Evolutionary conservation across 106 monocot species (phyloP), one percentile per base, ranked within the genome.

Genomic region (Acorus calamus): DNA sequence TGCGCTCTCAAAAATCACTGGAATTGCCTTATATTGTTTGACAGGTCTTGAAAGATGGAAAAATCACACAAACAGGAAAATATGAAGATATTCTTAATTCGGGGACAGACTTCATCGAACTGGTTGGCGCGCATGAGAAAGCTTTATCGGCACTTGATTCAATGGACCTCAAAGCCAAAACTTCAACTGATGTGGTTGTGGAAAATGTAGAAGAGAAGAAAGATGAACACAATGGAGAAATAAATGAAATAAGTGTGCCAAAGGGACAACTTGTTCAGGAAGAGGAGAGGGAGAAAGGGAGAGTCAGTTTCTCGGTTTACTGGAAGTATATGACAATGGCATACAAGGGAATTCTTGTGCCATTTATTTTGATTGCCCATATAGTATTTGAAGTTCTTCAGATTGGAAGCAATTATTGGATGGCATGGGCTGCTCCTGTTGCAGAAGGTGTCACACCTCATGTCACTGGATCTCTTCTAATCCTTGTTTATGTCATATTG

Each of bases 251-350:
- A 44, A 69, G 9, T 56, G 71, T 13, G 6, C 67, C 74, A 63
- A 82, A 74, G 52, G 84, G 84, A 6, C 91, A 91, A 60, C 85
- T 98, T 45, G 72, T 87, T 59, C 82, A 85, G 74, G 91, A 87
- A 63, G 96, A 98, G 75, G 96, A 98, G 60, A 90, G 96, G 72
- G 91, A 98, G 68, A 98, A 98, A 85, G 91, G 87, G 9, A 87
- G 55, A 49, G 87, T 98, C 42, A 87, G 91, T 6, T 83, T 98
- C 41, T 84, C 79, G 73, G 87, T 98, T 44, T 98, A 98, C 59
- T 98, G 91, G 91, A 82, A 47, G 62, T 91, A 98, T 67, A 69
- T 88, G 2, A 98, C 91, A 43, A 74, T 72, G 45, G 75, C 90
- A 46, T 87, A 87, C 47, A 87, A 72, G 49, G 96, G 96, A 52